These are phyloP conservation scores for Nicotiana tomentosiformis DNA, from an alignment of 257 asterid species.

Conservation along the genomic window DNA sequence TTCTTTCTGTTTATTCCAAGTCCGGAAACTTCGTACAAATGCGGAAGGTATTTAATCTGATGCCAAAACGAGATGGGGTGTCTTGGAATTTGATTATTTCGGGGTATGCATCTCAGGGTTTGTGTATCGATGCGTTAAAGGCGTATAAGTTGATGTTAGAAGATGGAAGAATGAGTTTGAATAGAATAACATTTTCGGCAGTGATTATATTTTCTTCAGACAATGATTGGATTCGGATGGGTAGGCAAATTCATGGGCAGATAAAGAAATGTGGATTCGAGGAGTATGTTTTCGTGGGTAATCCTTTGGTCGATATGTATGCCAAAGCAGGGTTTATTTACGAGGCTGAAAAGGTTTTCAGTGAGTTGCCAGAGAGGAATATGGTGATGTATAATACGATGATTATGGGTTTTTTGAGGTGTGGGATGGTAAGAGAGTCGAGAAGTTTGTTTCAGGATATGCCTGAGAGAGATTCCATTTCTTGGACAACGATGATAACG, in stretches of 20 bases:
- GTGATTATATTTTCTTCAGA: conserved; percentile 51
- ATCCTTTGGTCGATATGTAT: conserved; percentile 87
- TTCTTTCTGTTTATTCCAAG: conserved; percentile 69
- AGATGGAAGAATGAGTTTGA: conserved; percentile 47
- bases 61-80: conserved; percentile 74
- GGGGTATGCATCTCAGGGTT: conserved; percentile 54
- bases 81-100: conserved; percentile 89
- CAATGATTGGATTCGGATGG: conserved; percentile 61
- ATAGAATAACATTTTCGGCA: conserved; percentile 68
- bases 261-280: conserved; percentile 65
- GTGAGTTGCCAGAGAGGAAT: conserved; percentile 36
- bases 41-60: conserved; percentile 43
- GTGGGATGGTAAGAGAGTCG: conserved; percentile 34
- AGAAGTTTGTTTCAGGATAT: conserved; percentile 41
- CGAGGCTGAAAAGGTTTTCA: conserved; percentile 55
- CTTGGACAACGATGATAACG: conserved; percentile 86
- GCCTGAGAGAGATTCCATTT: conserved; percentile 72
- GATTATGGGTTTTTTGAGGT: conserved; percentile 35
- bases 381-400: conserved; percentile 31
- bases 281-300: conserved; percentile 65
- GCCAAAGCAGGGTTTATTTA: conserved; percentile 55
- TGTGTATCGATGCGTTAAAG: conserved; percentile 47
- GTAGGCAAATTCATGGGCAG: conserved; percentile 73
- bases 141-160: conserved; percentile 64
- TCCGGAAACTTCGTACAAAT: conserved; percentile 39